These are phyloP conservation scores for Austroboletus rostrupii DNA, from an alignment of 1,284 basidiomycete genomes.

Conservation along the genomic window DNA sequence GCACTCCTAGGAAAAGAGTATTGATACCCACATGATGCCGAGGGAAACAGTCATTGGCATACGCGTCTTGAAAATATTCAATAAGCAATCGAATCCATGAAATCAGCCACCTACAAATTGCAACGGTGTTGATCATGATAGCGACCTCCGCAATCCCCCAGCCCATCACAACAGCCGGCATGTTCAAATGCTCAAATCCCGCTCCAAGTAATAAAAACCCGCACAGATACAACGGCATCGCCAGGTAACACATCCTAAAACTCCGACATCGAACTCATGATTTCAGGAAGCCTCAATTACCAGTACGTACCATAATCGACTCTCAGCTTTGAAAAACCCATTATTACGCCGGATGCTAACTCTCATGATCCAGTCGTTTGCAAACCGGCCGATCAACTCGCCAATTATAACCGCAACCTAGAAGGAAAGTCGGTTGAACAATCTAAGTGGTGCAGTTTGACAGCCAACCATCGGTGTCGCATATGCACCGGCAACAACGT, in stretches of 20 bases:
- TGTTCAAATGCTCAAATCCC: conserved; percentile 52
- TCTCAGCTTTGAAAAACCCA: conserved; percentile 71
- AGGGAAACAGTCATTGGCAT: conserved; percentile 47
- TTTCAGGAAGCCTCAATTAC: neutral
- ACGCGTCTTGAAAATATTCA: conserved; percentile 40
- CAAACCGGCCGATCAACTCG: conserved; percentile 61
- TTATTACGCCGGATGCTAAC: conserved; percentile 52
- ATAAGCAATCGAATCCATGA: neutral
- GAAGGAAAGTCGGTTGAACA: neutral
- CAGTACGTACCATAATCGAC: conserved; percentile 54
- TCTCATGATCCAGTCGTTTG: conserved; percentile 66
- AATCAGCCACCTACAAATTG: conserved; percentile 42
- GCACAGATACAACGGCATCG: conserved; percentile 57
- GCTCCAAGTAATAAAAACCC: conserved; percentile 63
- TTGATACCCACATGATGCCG: conserved; percentile 21
- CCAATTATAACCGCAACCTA: conserved; percentile 65
- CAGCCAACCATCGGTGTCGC: conserved; percentile 58
- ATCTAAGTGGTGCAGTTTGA: neutral
- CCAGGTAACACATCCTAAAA: conserved; percentile 60
- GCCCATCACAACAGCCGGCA: conserved; percentile 57
- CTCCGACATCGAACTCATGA: neutral
- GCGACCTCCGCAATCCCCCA: conserved; percentile 63
- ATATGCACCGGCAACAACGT: conserved; percentile 54
- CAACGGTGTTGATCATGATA: conserved; percentile 65
- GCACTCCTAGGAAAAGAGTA: too few species aligned